Evolutionary conservation across 2,329 filamentous ascomycete genomes (phyloP), one percentile per base, ranked within the genome.

Genomic region (Clarireedia homoeocarpa): DNA sequence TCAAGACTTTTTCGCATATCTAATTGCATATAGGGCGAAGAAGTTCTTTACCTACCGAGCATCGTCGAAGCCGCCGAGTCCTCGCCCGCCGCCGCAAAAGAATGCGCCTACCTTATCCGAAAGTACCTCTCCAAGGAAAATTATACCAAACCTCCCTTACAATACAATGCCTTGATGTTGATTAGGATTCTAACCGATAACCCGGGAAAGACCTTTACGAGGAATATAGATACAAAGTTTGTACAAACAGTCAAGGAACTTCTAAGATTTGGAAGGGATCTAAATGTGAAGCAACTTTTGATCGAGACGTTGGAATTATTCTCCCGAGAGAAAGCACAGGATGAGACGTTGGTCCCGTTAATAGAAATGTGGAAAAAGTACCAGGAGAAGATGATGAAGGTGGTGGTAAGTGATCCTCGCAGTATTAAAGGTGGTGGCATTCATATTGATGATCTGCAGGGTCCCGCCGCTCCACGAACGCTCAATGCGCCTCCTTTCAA

Each of bases 111-210:
- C 62, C 77, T 87, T 62, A 89, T 97, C 68, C 87, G 89, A 69
- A 91, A 89, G 71, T 92, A 86, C 70, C 76, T 99, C 58, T 79
- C 83, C 64, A 86, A 84, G 62, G 87, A 91, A 47, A 84, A 89
- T 72, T 83, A 72, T 65, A 69, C 72, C 26, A 76, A 75, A 47
- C 77, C 89, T 9, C 84, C 88, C 65, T 84, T 85, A 63, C 92
- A 97, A 72, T 97, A 96, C 78, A 96, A 97, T 74, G 87, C 90
- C 61, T 84, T 97, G 67, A 97, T 97, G 94, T 81, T 99, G 55
- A 78, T 95, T 63, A 86, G 92, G 59, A 99, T 99, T 67, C 76
- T 99, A 62, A 80, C 85, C 64, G 91, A 97, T 71, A 96, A 99
- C 70, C 94, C 94, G 0, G 92, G 92, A 30, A 79, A 81, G 53